Evolutionary conservation across 192 early-diverging fungal genomes (phyloP), one percentile per base, ranked within the genome.

Genomic region (Entophlyctis helioformis): DNA sequence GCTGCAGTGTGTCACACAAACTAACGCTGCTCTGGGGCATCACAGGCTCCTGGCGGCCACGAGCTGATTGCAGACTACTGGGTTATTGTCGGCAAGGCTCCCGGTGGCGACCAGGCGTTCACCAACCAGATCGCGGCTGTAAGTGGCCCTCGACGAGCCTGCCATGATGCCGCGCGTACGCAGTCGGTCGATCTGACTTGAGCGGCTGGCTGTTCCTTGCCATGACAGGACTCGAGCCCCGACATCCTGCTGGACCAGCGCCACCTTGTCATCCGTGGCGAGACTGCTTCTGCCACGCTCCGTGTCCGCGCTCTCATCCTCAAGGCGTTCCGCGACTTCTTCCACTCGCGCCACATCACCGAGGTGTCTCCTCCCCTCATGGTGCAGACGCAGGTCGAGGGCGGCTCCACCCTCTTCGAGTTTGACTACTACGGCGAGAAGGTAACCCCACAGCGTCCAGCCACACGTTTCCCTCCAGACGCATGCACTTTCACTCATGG

Each of bases 331-430:
- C 91, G 96, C 54, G 86, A 83, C 47, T 86, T 86, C 67, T 97
- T 95, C 65, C 86, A 93, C 33, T 56, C 59, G 27, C 69, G 66
- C 26, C 72, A 75, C 12, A 85, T 85, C 51, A 60, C 65, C 43
- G 96, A 99, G 66, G 88, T 99, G 13, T 95, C 85, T 11, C 94
- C 96, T n/a, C 96, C 96, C 16, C 78, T 86, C 57, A 87, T 99
- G 89, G 96, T 99, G 20, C 94, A 99, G 72, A 99, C 94, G 32
- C 91, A 96, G 63, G 93, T 95, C 11, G 96, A 99, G 69, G 96
- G 96, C 44, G 96, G 96, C 7, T 80, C 80, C 31, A 97, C 94
- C 7, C 73, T 99, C 43, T 99, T 99, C 44, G 68, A 72, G 36
- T 84, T 99, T 60, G 66, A 96, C 57, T 99, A 99, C 69, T 99